Percentiles rank a stretch among this genome's conserved stretches.
Evolutionary conservation across 106 monocot genomes (phyloP).

Genomic region (Xerophyta viscosa): DNA sequence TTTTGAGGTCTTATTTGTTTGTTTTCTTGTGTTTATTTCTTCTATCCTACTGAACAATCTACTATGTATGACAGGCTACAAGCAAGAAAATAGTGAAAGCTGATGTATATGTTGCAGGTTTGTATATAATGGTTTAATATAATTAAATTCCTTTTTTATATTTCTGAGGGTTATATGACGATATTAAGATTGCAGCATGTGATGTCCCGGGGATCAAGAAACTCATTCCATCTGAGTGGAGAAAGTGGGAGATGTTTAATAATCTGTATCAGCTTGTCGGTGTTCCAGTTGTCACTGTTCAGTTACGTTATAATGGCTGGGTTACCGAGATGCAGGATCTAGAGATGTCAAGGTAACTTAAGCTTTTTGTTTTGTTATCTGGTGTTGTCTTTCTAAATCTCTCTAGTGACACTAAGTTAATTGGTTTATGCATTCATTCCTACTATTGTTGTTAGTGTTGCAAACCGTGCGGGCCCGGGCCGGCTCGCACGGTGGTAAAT

Average conservation of each 20-base stretch:
- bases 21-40: too few species aligned
- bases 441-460: too few species aligned
- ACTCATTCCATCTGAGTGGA: slow-evolving; percentile 84
- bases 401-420: too few species aligned
- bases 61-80: slow-evolving; percentile 57
- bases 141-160: background rate
- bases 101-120: slow-evolving; percentile 97
- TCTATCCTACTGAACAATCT: background rate
- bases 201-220: slow-evolving; percentile 99
- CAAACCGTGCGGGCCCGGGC: too few species aligned
- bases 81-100: slow-evolving; percentile 72
- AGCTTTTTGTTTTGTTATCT: background rate
- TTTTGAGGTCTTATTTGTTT: too few species aligned
- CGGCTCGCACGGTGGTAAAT: too few species aligned
- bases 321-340: slow-evolving; percentile 84
- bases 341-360: slow-evolving; percentile 65
- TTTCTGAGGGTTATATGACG: slow-evolving; percentile 8
- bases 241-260: slow-evolving; percentile 78
- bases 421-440: background rate
- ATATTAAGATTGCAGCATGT: slow-evolving; percentile 49
- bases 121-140: slow-evolving; percentile 6
- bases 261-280: slow-evolving; percentile 87
- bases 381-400: background rate
- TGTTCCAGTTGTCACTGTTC: slow-evolving; percentile 96
- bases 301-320: slow-evolving; percentile 95